Base-by-base conservation (phyloP, 306 rosid species). In the Begonia peltatifolia region DNA sequence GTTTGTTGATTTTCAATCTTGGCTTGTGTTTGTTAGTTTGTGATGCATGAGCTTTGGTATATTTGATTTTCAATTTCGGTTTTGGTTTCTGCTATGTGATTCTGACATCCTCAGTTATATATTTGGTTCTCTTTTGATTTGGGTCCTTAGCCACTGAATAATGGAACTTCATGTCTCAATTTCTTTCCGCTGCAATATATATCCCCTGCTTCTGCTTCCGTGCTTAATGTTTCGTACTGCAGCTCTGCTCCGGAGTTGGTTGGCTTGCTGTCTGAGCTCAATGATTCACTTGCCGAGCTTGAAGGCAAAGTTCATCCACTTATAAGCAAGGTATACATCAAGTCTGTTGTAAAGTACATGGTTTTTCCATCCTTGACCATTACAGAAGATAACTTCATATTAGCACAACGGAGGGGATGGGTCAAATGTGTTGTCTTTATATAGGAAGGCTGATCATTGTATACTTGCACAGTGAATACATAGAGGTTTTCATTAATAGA, bases 171-270 rank as follows among this genome's bases (percentile, higher is more conserved):
- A 30, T 30, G 38, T 30, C 38, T 30, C 38, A 30, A 30, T 1
- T 30, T 30, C 38, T 30, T 11, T 50, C 12, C 9, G 50, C 41
- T 11, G 17, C 44, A 7, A 16, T 17, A 38, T 16, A 49, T 14
- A 23, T 52, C 57, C 36, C 30, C 14, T 47, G 44, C 17, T 51
- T 58, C 18, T 68, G 52, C 16, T 35, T 63, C 16, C 54, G 53
- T 59, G 53, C 20, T 52, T 44, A 46, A 30, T 57, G 42, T 56
- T 59, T 65, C 54, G 17, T 54, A 61, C 60, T 68, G 60, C 89
- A 89, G 97, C 60, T 77, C 94, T 56, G 84, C 93, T 58, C 89
- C 95, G 2, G 95, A 89, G 59, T 73, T 84, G 58, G 68, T 76
- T 71, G 79, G 75, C 63, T 78, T 87, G 83, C 79, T 82, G 67